Percentiles rank a stretch among this genome's conserved stretches.
Evolutionary conservation across 2,329 filamentous ascomycete genomes (phyloP).

Genomic region (Coleophoma cylindrospora): DNA sequence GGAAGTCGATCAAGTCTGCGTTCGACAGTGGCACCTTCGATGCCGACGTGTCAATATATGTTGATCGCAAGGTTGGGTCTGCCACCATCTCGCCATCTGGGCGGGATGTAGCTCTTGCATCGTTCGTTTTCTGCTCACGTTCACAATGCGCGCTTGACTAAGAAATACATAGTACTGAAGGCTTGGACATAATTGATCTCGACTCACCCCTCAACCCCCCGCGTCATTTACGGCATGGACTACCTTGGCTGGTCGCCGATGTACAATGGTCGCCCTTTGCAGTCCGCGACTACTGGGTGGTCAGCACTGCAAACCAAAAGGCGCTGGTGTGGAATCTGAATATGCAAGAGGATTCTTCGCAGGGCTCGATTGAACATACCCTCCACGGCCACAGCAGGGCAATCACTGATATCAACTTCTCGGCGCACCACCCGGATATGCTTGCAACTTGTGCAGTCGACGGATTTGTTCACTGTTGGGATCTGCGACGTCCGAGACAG

Average conservation of each 20-base stretch:
- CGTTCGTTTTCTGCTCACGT: conserved; percentile 35
- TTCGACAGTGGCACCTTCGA: conserved; percentile 87
- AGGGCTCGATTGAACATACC: conserved; percentile 76
- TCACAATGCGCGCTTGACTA: conserved; percentile 2
- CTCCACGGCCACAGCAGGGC: conserved; percentile 81
- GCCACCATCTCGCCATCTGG: conserved; percentile 91
- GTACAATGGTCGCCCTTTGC: conserved; percentile 97
- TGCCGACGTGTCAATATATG: conserved; percentile 75
- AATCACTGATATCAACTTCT: conserved; percentile 96
- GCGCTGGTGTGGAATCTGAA: conserved; percentile 92
- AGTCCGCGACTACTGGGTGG: conserved; percentile 84
- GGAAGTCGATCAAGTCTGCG: conserved; percentile 59
- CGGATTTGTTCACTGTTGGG: conserved; percentile 91
- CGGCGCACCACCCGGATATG: conserved; percentile 83
- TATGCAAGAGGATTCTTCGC: conserved; percentile 59
- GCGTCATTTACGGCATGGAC: conserved; percentile 76
- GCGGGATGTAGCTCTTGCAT: conserved; percentile 84
- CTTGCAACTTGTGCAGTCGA: conserved; percentile 90
- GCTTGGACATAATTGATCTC: conserved; percentile 85
- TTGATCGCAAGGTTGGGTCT: conserved; percentile 70
- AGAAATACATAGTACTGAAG: conserved; percentile 52
- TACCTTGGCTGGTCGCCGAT: conserved; percentile 92
- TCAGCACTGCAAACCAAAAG: conserved; percentile 90
- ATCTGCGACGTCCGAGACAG: conserved; percentile 68
- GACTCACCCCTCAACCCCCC: conserved; percentile 86